phyloP scores from a whole-genome alignment of 495 filamentous ascomycete species.

The Penicillium bovifimosum region DNA sequence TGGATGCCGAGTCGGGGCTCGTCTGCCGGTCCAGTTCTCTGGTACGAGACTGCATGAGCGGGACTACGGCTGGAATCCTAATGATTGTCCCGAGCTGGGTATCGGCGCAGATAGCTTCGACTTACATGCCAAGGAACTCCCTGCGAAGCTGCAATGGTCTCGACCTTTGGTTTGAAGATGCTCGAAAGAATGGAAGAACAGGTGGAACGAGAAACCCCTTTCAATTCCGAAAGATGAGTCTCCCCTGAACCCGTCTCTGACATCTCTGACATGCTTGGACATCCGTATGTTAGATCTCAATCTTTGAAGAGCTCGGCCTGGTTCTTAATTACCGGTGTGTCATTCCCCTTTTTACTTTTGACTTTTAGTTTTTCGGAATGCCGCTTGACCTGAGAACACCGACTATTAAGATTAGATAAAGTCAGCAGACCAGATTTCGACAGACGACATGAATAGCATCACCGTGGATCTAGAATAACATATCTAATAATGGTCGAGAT shows the following conservation, averaged over 20 bases:
- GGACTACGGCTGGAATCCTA: constrained; percentile 16
- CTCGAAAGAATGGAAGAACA: background rate
- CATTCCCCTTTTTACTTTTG: background rate
- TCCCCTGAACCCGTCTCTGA: background rate
- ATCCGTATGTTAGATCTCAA: too few relatives aligned
- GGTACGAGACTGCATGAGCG: constrained; percentile 4
- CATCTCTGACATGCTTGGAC: background rate
- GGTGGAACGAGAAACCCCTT: background rate
- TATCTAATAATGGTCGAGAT: too few relatives aligned
- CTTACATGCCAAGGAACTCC: constrained; percentile 25
- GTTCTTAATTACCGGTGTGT: background rate
- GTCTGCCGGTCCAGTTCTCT: background rate
- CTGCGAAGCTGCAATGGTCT: constrained; percentile 6
- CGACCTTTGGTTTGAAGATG: background rate
- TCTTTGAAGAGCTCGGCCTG: background rate
- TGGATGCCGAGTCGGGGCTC: constrained; percentile 1
- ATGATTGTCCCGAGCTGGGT: constrained; percentile 16
- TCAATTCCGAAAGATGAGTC: background rate
- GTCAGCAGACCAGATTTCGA: background rate
- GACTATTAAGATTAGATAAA: background rate
- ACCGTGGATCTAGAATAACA: background rate
- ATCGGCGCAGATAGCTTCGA: constrained; percentile 21
- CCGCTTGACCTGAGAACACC: background rate
- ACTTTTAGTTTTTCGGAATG: background rate
- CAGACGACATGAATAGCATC: background rate